Percentiles rank a stretch among this genome's conserved stretches.
Evolutionary conservation across 2,329 filamentous ascomycete species (phyloP).

Genomic region (Neopestalotiopsis clavispora): DNA sequence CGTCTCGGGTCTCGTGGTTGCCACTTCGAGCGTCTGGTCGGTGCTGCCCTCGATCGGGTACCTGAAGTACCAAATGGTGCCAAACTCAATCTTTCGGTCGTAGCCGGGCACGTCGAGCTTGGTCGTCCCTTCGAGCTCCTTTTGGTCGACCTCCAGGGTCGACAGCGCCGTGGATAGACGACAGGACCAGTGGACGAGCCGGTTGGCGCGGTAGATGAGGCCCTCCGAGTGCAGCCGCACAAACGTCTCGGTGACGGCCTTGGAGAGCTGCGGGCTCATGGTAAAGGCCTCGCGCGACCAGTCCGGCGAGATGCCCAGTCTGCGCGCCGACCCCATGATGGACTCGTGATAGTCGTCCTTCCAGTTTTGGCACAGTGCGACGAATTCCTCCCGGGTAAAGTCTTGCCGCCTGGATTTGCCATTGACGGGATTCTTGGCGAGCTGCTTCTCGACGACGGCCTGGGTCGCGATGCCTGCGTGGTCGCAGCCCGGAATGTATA

Average conservation of each 20-base stretch:
- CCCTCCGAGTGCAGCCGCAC: conserved; percentile 89
- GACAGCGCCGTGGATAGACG: conserved; percentile 87
- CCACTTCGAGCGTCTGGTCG: conserved; percentile 84
- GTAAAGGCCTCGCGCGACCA: conserved; percentile 68
- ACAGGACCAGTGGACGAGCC: conserved; percentile 94
- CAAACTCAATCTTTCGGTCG: conserved; percentile 94
- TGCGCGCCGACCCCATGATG: neutral
- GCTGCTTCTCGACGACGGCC: neutral
- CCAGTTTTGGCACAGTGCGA: neutral
- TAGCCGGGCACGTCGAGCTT: conserved; percentile 60
- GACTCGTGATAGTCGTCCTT: neutral
- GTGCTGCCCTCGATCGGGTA: conserved; percentile 84
- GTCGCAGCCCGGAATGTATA: neutral
- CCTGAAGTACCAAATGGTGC: conserved; percentile 86
- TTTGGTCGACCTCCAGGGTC: conserved; percentile 89
- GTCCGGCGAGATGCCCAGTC: too few species aligned
- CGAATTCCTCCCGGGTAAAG: neutral
- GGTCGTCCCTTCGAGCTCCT: conserved; percentile 83
- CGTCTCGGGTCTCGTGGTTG: conserved; percentile 90
- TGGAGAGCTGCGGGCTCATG: neutral
- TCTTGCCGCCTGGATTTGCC: neutral
- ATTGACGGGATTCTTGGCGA: neutral
- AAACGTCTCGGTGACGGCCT: too few species aligned
- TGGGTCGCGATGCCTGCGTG: neutral
- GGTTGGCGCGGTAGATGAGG: conserved; percentile 88